Percentiles rank a stretch among this genome's conserved stretches.
phyloP scores from a whole-genome alignment of 2,329 filamentous ascomycete genomes.

The Geosmithia morbida region DNA sequence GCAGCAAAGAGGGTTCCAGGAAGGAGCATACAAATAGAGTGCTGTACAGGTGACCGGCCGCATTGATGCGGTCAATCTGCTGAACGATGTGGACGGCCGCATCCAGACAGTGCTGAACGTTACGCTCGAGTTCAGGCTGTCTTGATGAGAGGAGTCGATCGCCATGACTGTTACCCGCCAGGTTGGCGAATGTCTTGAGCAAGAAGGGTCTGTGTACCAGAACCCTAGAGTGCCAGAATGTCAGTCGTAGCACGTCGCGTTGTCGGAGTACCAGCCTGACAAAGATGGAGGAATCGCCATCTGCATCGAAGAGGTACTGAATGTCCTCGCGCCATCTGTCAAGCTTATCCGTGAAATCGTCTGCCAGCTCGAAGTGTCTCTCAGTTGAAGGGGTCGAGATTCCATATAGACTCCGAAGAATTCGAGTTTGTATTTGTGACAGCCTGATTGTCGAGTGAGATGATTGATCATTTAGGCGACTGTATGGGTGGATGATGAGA shows the following conservation, averaged over 20 bases:
- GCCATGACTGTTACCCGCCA: not conserved
- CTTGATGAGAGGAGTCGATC: too few species aligned
- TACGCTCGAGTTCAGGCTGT: not conserved
- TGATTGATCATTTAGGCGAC: not conserved
- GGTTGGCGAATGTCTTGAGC: conserved; percentile 15
- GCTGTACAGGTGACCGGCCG: conserved; percentile 19
- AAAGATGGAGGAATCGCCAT: conserved; percentile 13
- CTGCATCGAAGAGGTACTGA: conserved; percentile 20
- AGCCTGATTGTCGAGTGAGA: conserved; percentile 11
- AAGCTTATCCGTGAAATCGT: conserved; percentile 14
- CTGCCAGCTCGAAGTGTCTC: conserved; percentile 11
- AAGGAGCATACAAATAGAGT: conserved; percentile 19
- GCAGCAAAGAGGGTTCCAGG: not conserved
- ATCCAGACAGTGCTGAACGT: conserved; percentile 13
- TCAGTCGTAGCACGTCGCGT: conserved; percentile 22
- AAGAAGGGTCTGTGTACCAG: conserved; percentile 22
- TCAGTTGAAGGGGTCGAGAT: conserved; percentile 15
- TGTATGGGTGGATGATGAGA: too few species aligned
- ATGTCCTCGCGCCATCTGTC: conserved; percentile 17
- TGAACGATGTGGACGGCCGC: conserved; percentile 22
- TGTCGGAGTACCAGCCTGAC: conserved; percentile 24
- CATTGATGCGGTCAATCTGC: conserved; percentile 22
- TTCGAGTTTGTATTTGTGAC: conserved; percentile 16
- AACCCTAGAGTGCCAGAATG: conserved; percentile 27
- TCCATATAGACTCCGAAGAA: conserved; percentile 18